Evolutionary conservation across 352 stramenopile species (phyloP).

Genomic region (Phytophthora citricola): DNA sequence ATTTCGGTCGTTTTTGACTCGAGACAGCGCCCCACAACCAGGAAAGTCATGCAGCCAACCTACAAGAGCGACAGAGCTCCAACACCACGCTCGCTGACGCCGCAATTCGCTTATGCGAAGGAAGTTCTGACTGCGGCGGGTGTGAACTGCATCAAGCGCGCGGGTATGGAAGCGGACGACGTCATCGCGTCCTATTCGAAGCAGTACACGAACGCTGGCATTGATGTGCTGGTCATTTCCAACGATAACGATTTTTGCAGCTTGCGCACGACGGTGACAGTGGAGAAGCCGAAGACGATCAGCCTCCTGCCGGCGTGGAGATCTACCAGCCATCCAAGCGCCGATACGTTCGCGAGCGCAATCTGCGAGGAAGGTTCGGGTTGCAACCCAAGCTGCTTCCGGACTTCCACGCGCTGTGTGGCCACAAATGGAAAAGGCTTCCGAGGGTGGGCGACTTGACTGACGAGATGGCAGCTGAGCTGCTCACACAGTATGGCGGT

Average conservation of each 20-base stretch:
- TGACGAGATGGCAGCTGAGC: slow-evolving; percentile 59
- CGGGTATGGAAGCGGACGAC: slow-evolving; percentile 70
- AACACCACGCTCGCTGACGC: slow-evolving; percentile 43
- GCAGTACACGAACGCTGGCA: slow-evolving; percentile 42
- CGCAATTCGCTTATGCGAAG: slow-evolving; percentile 56
- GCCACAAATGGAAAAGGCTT: slow-evolving; percentile 75
- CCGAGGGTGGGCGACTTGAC: slow-evolving; percentile 62
- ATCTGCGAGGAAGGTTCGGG: slow-evolving; percentile 67
- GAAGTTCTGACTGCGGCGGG: slow-evolving; percentile 30
- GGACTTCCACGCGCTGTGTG: slow-evolving; percentile 71
- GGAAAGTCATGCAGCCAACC: slow-evolving; percentile 53
- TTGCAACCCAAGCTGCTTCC: slow-evolving; percentile 59
- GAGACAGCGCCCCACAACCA: slow-evolving; percentile 45
- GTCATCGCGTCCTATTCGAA: slow-evolving; percentile 70
- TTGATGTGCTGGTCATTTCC: slow-evolving; percentile 70
- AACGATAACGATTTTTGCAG: slow-evolving; percentile 82
- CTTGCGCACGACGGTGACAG: slow-evolving; percentile 42
- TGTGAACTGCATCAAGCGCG: slow-evolving; percentile 60
- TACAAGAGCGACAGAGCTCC: slow-evolving; percentile 58
- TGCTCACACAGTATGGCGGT: slow-evolving; percentile 69
- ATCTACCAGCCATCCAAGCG: slow-evolving; percentile 82
- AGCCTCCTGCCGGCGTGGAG: slow-evolving; percentile 43
- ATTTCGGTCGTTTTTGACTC: slow-evolving; percentile 75
- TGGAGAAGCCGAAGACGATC: neutral
- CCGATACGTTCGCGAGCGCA: slow-evolving; percentile 67